Base-by-base conservation (phyloP, 2,329 filamentous ascomycete genomes). In the Venturia carpophila region DNA sequence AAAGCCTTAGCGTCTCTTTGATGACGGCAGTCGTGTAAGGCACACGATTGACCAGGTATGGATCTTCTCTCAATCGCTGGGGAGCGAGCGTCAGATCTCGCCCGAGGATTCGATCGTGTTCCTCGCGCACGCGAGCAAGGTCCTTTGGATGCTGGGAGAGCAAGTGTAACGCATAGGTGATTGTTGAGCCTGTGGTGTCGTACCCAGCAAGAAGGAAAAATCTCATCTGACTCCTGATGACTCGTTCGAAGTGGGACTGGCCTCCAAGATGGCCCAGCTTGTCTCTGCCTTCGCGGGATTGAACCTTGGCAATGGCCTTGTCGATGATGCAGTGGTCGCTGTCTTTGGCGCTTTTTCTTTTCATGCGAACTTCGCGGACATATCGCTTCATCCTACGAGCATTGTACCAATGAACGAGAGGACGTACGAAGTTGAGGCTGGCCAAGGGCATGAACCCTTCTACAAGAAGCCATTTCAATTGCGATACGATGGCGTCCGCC, bases 141-240 rank as follows among this genome's bases (percentile, higher is more conserved):
- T 71, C 65, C 5, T 71, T 68, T 24, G 73, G 73, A 24, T 72
- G 66, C 4, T 63, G 60, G 41, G 70, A 72, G n/a, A 75, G 69
- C 19, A 73, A 64, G 71, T 74, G 72, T 34, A 68, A 70, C n/a
- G 63, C 66, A 55, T 73, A 75, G 58, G 68, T 71, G 24, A 73
- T 37, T 4, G 71, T 73, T 43, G 71, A 72, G 4, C 72, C 73
- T 2, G 75, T 79, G 3, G 78, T 80, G 34, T 79, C 77, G 56
- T 77, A 75, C 1, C 78, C 78, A 11, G 75, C 78, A 41, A 79
- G 74, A 37, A 80, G 21, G 69, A 65, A 80, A 74, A 2, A 74
- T 74, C 67, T 77, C 21, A 66, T 55, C 21, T 60, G 45, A 41
- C 34, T 30, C 15, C 7, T 27, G 27, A 62, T 62, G 19, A 47